phyloP scores from a whole-genome alignment of 176 grass and related monocot species.

The Cenchrus americanus region DNA sequence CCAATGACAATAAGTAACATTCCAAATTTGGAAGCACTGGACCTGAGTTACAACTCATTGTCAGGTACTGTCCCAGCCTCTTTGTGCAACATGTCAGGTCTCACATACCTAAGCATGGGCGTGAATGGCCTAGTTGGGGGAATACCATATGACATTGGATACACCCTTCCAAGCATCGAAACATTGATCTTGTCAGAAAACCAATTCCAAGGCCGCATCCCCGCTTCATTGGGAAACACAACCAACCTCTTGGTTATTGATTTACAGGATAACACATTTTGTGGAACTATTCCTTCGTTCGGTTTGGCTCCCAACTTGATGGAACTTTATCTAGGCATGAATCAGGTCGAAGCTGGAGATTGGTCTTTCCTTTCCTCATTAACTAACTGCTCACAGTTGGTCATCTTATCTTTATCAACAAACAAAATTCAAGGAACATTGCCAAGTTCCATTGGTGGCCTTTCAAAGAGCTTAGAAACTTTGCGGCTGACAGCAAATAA shows the following conservation, averaged over 20 bases:
- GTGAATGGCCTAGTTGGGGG: background rate
- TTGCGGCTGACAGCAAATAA: too few relatives aligned
- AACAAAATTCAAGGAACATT: too few relatives aligned
- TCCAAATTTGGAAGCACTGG: background rate
- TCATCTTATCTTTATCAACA: too few relatives aligned
- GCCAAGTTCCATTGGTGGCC: too few relatives aligned
- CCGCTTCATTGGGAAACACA: background rate
- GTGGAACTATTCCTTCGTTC: background rate
- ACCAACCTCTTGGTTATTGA: background rate
- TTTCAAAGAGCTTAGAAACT: too few relatives aligned
- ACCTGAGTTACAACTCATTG: background rate
- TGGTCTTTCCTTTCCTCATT: too few relatives aligned
- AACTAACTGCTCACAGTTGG: too few relatives aligned
- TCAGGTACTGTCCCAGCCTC: constrained; percentile 21
- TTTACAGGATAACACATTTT: background rate
- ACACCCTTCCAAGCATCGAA: background rate
- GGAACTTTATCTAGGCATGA: background rate
- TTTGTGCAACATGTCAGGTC: constrained; percentile 25
- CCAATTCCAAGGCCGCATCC: background rate
- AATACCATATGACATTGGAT: background rate
- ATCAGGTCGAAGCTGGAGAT: too few relatives aligned
- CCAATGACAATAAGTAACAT: constrained; percentile 8
- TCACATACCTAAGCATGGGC: background rate
- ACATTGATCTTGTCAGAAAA: background rate
- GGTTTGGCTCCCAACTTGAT: background rate